Percentiles rank a stretch among this genome's conserved stretches.
phyloP scores from a whole-genome alignment of 192 early-diverging fungal species.

The Gorgonomyces haynaldii region DNA sequence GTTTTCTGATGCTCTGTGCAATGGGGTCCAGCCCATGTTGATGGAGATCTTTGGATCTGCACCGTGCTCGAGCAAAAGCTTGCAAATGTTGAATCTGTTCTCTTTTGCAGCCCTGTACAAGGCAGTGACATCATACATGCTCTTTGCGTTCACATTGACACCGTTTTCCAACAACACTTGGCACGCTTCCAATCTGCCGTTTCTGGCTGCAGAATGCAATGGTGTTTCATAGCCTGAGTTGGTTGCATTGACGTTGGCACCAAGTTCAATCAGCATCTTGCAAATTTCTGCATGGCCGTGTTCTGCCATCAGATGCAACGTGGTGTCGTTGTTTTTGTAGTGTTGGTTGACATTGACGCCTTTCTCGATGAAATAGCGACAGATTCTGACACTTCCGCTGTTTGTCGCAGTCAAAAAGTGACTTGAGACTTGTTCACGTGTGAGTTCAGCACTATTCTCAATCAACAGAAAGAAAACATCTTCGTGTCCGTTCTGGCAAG shows the following conservation, averaged over 20 bases:
- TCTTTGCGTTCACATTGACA: neutral
- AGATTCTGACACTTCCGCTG: too few relatives aligned
- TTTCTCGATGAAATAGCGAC: too few relatives aligned
- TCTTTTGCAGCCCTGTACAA: constrained; percentile 3
- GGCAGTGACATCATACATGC: neutral
- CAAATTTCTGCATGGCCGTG: too few relatives aligned
- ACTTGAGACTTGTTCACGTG: too few relatives aligned
- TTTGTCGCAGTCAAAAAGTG: too few relatives aligned
- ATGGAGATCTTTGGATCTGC: constrained; percentile 19
- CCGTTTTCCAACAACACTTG: neutral
- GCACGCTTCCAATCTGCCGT: neutral
- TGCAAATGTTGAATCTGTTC: constrained; percentile 19
- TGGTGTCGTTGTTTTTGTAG: too few relatives aligned
- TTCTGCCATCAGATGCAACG: too few relatives aligned
- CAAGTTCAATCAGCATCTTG: constrained; percentile 2
- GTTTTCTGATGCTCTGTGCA: constrained; percentile 3
- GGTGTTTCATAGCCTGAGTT: neutral
- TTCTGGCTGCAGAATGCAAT: neutral
- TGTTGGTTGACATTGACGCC: too few relatives aligned
- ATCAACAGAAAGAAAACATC: too few relatives aligned
- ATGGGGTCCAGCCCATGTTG: constrained; percentile 3
- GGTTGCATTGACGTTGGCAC: constrained; percentile 1
- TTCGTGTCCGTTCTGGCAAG: too few relatives aligned
- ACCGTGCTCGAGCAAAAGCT: constrained; percentile 23
- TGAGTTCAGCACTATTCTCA: too few relatives aligned